Conservation (phyloP, 305 asterid species). For the Plantago coronopus region DNA sequence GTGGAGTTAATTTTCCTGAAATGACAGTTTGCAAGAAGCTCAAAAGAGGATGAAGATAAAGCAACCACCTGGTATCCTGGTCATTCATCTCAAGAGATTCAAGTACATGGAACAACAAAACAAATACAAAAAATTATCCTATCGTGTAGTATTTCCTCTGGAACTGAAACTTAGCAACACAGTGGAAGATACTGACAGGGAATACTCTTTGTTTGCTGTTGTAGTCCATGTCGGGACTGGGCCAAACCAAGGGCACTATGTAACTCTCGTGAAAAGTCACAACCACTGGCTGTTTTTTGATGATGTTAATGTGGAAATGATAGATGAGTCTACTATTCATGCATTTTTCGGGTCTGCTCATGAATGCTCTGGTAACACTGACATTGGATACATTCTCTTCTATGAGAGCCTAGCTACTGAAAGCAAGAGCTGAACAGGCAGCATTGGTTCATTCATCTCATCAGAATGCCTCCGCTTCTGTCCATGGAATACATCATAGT, state of each 20-base stretch:
- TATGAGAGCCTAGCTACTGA: conserved; percentile 53
- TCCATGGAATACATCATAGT: no score
- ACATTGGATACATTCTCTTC: conserved; percentile 80
- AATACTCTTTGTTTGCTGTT: conserved; percentile 75
- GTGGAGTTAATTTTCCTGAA: no score
- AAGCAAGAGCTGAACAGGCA: conserved; percentile 32
- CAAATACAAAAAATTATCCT: conserved; percentile 67
- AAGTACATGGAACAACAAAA: conserved; percentile 78
- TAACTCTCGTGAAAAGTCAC: conserved; percentile 80
- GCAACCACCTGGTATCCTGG: conserved; percentile 71
- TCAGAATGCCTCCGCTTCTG: no score
- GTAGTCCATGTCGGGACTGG: conserved; percentile 93
- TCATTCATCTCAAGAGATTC: conserved; percentile 86
- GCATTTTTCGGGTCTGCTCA: conserved; percentile 80
- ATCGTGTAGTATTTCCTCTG: conserved; percentile 75
- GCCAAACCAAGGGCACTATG: conserved; percentile 87
- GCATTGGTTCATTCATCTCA: neutral
- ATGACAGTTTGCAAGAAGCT: conserved; percentile 77
- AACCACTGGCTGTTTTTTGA: conserved; percentile 86
- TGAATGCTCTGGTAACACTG: conserved; percentile 74
- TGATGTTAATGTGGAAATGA: conserved; percentile 80
- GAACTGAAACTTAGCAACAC: conserved; percentile 73
- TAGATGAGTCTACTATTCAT: conserved; percentile 72
- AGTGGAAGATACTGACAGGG: conserved; percentile 55
- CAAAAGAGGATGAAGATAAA: conserved; percentile 86